These are phyloP conservation scores for Leavenworthia alabamica DNA, from an alignment of 345 rosid species.

Conservation along the genomic window DNA sequence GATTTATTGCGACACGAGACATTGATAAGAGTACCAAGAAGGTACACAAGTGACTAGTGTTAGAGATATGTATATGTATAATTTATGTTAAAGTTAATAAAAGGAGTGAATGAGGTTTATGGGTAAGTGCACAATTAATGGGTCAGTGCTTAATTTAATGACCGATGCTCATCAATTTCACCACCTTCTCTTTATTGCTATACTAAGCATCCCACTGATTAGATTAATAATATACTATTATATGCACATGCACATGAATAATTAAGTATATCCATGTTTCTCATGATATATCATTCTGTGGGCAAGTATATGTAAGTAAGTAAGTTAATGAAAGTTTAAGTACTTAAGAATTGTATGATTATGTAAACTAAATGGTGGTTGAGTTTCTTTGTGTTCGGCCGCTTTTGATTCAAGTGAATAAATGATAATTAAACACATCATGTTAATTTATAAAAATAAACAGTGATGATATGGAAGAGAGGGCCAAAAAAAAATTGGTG, in stretches of 20 bases:
- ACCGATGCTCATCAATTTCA: conserved; percentile 33
- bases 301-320: not conserved
- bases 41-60: conserved; percentile 2
- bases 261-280: conserved; percentile 19
- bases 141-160: conserved; percentile 33
- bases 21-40: conserved; percentile 12
- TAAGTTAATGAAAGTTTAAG: not conserved
- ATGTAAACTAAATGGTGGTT: not conserved
- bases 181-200: conserved; percentile 33
- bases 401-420: not conserved
- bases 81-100: not conserved
- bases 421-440: not conserved
- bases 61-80: not conserved
- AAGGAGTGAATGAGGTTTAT: conserved; percentile 20
- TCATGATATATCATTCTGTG: conserved; percentile 1
- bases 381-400: not conserved
- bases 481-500: conserved; percentile 1
- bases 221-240: conserved; percentile 22
- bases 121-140: conserved; percentile 32
- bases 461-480: conserved; percentile 6
- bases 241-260: conserved; percentile 27
- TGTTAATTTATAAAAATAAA: not conserved
- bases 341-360: not conserved
- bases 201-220: conserved; percentile 30
- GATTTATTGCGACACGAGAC: conserved; percentile 13